These are phyloP conservation scores for Polygonum aviculare DNA, from an alignment of 148 eudicot species.

Conservation along the genomic window DNA sequence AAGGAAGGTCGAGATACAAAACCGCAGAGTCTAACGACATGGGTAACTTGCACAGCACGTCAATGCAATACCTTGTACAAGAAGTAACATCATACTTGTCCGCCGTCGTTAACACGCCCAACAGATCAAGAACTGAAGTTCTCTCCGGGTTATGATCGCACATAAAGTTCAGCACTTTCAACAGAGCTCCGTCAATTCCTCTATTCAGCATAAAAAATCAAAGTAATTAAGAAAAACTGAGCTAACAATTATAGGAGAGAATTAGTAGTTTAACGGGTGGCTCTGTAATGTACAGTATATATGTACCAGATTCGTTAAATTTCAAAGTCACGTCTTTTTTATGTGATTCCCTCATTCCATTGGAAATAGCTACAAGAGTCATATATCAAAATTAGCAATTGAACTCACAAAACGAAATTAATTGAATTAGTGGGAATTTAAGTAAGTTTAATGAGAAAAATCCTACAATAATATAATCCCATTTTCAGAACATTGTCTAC, in stretches of 20 bases:
- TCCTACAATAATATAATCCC: no score
- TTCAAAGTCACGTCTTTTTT: neutral
- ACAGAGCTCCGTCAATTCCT: conserved; percentile 69
- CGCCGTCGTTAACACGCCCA: conserved; percentile 68
- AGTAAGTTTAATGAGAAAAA: no score
- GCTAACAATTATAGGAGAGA: neutral
- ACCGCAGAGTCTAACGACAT: conserved; percentile 72
- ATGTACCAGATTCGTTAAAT: neutral
- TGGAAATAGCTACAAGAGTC: neutral
- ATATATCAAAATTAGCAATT: neutral
- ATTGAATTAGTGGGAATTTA: no score
- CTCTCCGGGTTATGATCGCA: conserved; percentile 48
- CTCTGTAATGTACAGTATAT: neutral
- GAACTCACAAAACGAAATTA: neutral
- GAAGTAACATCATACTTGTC: conserved; percentile 81
- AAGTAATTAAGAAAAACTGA: neutral
- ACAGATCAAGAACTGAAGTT: conserved; percentile 46
- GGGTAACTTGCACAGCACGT: conserved; percentile 42
- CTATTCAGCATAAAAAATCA: conserved; percentile 24
- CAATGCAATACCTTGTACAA: conserved; percentile 62
- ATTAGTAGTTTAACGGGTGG: neutral
- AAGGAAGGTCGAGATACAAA: conserved; percentile 63
- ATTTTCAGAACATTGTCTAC: no score
- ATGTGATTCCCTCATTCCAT: neutral
- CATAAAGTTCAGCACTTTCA: conserved; percentile 75